Conservation (phyloP, 2,329 filamentous ascomycete genomes). For the Verticillium longisporum region DNA sequence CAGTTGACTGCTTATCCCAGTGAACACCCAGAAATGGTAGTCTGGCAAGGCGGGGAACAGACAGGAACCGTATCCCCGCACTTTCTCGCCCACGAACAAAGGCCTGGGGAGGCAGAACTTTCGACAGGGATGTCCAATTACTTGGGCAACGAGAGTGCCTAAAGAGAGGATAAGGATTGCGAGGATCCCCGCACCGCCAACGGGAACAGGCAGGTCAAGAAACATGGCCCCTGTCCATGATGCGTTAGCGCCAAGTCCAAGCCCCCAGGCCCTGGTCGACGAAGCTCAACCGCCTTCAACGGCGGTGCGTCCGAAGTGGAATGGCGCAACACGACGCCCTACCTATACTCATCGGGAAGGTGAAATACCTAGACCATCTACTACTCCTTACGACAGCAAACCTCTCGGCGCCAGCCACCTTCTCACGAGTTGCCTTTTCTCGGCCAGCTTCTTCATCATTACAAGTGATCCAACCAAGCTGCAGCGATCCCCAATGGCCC, state of each 20-base stretch:
- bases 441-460: background rate
- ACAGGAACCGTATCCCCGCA: background rate
- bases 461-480: background rate
- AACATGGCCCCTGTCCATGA: background rate
- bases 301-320: background rate
- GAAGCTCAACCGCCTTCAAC: background rate
- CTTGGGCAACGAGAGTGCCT: background rate
- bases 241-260: background rate
- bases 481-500: background rate
- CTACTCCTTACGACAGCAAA: no score
- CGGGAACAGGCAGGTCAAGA: constrained; percentile 1
- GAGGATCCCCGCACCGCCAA: background rate
- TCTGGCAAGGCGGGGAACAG: background rate
- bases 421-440: background rate
- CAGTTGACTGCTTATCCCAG: no score
- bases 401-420: background rate
- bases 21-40: background rate
- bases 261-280: background rate
- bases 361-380: background rate
- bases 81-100: background rate
- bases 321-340: background rate
- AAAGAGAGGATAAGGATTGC: background rate
- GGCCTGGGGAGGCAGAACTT: background rate
- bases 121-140: background rate
- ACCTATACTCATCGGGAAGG: background rate